Evolutionary conservation across 2,329 filamentous ascomycete species (phyloP).

Genomic region (Sporothrix humicola): DNA sequence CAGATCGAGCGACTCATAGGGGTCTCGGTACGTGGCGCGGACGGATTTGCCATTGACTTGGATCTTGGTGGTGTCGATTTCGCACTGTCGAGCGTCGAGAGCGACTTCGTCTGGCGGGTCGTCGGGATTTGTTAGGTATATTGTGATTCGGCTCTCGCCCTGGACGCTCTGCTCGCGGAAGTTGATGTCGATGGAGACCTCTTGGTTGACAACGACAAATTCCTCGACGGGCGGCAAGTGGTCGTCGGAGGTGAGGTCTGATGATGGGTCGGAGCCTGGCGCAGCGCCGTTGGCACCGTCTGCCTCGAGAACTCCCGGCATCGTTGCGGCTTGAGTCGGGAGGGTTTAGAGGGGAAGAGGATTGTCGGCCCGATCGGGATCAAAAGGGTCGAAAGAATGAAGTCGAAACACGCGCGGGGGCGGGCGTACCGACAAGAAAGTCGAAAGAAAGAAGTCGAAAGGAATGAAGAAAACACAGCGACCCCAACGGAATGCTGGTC

Average conservation of each 20-base stretch:
- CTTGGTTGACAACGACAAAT: conserved; percentile 75
- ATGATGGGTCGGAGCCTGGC: not conserved
- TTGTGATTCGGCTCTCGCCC: conserved; percentile 80
- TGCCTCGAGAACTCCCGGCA: conserved; percentile 41
- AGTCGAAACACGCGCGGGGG: not conserved
- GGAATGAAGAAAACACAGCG: not conserved
- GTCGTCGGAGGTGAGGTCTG: conserved; percentile 33
- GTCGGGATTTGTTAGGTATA: conserved; percentile 66
- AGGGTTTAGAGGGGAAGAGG: not conserved
- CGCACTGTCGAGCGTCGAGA: conserved; percentile 67
- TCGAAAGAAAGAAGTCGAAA: not conserved
- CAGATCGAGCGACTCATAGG: conserved; percentile 68
- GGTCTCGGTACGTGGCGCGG: conserved; percentile 62
- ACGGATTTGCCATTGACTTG: conserved; percentile 56
- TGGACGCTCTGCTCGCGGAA: conserved; percentile 76
- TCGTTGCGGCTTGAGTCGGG: conserved; percentile 30
- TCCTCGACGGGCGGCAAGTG: conserved; percentile 38
- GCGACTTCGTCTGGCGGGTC: conserved; percentile 61
- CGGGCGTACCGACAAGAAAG: too few relatives aligned
- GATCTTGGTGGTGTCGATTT: conserved; percentile 60
- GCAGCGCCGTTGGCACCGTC: conserved; percentile 28
- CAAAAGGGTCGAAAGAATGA: not conserved
- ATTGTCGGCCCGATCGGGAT: too few relatives aligned
- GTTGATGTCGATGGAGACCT: conserved; percentile 87
- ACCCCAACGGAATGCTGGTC: conserved; percentile 29